Conservation (phyloP, 345 rosid genomes). For the Salix exigua region DNA sequence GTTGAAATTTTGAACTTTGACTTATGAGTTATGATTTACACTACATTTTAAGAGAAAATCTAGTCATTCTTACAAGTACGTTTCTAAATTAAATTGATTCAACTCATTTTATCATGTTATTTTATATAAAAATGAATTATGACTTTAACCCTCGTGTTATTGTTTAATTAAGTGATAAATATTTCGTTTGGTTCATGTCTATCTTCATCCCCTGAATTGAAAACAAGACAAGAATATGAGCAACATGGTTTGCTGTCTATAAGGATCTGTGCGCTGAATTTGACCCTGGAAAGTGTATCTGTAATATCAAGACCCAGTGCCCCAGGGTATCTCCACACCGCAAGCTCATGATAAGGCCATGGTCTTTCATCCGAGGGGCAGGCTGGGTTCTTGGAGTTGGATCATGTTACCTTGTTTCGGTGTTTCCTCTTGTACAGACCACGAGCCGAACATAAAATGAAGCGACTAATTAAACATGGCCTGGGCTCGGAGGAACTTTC, state of each 20-base stretch:
- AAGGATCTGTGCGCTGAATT: not conserved
- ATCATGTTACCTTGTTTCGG: not conserved
- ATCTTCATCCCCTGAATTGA: not conserved
- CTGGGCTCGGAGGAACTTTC: not conserved
- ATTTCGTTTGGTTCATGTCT: not conserved
- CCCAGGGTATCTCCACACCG: not conserved
- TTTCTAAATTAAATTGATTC: no score
- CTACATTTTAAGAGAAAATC: no score
- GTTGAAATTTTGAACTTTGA: no score
- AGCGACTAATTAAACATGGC: not conserved
- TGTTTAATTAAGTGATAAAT: no score
- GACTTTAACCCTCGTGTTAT: no score
- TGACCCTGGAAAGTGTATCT: not conserved
- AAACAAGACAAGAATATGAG: not conserved
- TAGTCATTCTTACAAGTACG: no score
- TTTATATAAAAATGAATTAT: no score
- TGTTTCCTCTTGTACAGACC: not conserved
- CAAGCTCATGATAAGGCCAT: slow-evolving; percentile 10
- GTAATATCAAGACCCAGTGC: not conserved
- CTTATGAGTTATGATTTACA: no score
- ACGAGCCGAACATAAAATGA: not conserved
- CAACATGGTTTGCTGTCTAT: not conserved
- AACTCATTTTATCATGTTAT: no score
- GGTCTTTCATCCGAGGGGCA: not conserved
- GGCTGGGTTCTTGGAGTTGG: not conserved